phyloP scores from a whole-genome alignment of 2,329 filamentous ascomycete species.

The Blumeriella jaapii region DNA sequence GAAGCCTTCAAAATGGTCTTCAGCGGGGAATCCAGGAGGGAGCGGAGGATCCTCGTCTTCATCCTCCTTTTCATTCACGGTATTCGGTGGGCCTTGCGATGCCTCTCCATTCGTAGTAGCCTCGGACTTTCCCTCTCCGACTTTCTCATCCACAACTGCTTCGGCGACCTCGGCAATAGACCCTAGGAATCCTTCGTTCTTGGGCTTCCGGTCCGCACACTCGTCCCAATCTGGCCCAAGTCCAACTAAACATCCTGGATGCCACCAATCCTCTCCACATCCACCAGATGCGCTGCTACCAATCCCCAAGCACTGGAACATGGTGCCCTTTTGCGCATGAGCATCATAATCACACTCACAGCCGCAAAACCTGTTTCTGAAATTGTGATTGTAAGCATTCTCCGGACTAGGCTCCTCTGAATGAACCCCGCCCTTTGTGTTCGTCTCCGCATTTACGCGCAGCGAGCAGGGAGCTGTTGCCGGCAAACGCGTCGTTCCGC shows the following conservation, averaged over 20 bases:
- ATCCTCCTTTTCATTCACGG: slow-evolving; percentile 30
- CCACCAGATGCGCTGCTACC: slow-evolving; percentile 71
- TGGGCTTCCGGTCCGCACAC: slow-evolving; percentile 32
- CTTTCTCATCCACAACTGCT: slow-evolving; percentile 18
- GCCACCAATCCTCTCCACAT: slow-evolving; percentile 97
- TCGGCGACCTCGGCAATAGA: slow-evolving; percentile 41
- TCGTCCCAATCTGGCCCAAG: slow-evolving; percentile 63
- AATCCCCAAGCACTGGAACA: slow-evolving; percentile 92
- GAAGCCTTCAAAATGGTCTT: slow-evolving; percentile 82
- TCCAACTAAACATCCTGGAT: slow-evolving; percentile 83
- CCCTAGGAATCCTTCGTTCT: slow-evolving; percentile 29
- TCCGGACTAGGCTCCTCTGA: slow-evolving; percentile 59
- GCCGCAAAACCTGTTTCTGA: slow-evolving; percentile 81
- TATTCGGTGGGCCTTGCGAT: slow-evolving; percentile 12
- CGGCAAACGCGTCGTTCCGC: slow-evolving; percentile 69
- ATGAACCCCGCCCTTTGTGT: slow-evolving; percentile 63
- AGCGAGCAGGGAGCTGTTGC: slow-evolving; percentile 62
- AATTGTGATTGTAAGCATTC: slow-evolving; percentile 96
- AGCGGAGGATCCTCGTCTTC: slow-evolving; percentile 54
- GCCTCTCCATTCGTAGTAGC: slow-evolving; percentile 24
- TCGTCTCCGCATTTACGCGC: slow-evolving; percentile 60
- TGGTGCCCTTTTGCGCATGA: slow-evolving; percentile 82
- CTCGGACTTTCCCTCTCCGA: slow-evolving; percentile 8
- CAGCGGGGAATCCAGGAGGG: slow-evolving; percentile 75
- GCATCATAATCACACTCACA: slow-evolving; percentile 84